Evolutionary conservation across 768 basidiomycete species (phyloP), one percentile per base, ranked within the genome.

Genomic region (Hericium rajendrae): DNA sequence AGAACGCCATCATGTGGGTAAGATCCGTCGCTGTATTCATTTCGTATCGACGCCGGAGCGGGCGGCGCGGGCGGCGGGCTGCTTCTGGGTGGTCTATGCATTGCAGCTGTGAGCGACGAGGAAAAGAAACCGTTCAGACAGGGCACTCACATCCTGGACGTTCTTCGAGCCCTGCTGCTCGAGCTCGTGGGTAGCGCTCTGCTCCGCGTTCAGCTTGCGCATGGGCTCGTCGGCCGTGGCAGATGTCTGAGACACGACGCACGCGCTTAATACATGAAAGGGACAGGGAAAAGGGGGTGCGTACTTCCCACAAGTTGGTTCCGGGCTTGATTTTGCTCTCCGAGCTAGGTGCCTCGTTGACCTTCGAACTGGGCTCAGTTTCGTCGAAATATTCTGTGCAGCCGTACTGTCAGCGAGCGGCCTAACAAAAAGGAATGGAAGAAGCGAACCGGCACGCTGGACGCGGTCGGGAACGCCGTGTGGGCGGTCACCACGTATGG

Each of bases 401-500:
- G 20, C 12, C 13, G 15, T 16, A 16, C 43, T 20, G 15, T 20
- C 13, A 46, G 16, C 1, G 16, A 16, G 43, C 43, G 43, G 16
- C 13, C 0, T 16, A 6, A 15, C 16, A 11, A 3, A 16, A 12
- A 15, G 16, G 8, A 5, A 46, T 46, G 20, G 41, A 20, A 46
- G 28, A 49, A 11, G 59, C 16, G 48, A 52, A 63, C 62, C 48
- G 49, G 52, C 57, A 15, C 62, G 62, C 51, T 63, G 62, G 40
- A 54, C 55, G 32, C 57, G 53, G 53, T 63, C 62, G 39, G 62
- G 55, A 22, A 61, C 56, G 3, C 62, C 62, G 15, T 54, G 54
- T 13, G 24, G 60, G 32, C 55, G 58, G 20, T 55, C 62, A 46
- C 62, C 62, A 18, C 37, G 24, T 28, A 63, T 59, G 12, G 62